Percentiles rank a stretch among this genome's conserved stretches.
phyloP scores from a whole-genome alignment of 1,284 basidiomycete species.

The Ceratorhiza oryzae-sativae region DNA sequence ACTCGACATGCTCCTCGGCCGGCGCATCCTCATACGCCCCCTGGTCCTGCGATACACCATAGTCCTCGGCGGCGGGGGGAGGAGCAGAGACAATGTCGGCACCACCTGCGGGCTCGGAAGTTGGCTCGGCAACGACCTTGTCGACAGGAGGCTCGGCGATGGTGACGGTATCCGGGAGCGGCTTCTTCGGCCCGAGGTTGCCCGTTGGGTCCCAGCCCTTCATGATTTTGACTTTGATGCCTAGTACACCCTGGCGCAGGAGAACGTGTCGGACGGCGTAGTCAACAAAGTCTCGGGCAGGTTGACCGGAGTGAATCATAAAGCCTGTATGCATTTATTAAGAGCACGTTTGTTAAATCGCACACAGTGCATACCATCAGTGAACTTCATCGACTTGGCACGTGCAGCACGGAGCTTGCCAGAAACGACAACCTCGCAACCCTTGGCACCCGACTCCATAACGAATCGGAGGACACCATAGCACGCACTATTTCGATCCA shows the following conservation, averaged over 20 bases:
- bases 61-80: conserved; percentile 17
- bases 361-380: conserved; percentile 96
- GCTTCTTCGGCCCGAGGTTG: conserved; percentile 86
- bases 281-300: conserved; percentile 95
- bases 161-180: conserved; percentile 94
- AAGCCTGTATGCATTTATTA: conserved; percentile 99
- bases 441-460: conserved; percentile 99
- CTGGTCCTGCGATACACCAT: conserved; percentile 14
- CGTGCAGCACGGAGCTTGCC: conserved; percentile 99
- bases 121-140: conserved; percentile 79
- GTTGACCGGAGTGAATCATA: conserved; percentile 99
- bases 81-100: background rate
- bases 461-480: conserved; percentile 99
- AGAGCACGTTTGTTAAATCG: conserved; percentile 89
- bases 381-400: conserved; percentile 99
- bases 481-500: conserved; percentile 74
- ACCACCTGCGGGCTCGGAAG: conserved; percentile 65
- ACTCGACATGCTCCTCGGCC: conserved; percentile 1
- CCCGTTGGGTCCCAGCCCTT: conserved; percentile 95
- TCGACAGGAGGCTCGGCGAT: conserved; percentile 86
- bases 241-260: conserved; percentile 98
- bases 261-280: conserved; percentile 98
- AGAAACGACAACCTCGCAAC: conserved; percentile 99
- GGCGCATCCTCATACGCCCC: conserved; percentile 32
- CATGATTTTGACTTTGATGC: conserved; percentile 99